Percentiles rank a stretch among this genome's conserved stretches.
These are phyloP conservation scores for Ganoderma meredithae DNA, from an alignment of 1,284 basidiomycete species.

Conservation along the genomic window DNA sequence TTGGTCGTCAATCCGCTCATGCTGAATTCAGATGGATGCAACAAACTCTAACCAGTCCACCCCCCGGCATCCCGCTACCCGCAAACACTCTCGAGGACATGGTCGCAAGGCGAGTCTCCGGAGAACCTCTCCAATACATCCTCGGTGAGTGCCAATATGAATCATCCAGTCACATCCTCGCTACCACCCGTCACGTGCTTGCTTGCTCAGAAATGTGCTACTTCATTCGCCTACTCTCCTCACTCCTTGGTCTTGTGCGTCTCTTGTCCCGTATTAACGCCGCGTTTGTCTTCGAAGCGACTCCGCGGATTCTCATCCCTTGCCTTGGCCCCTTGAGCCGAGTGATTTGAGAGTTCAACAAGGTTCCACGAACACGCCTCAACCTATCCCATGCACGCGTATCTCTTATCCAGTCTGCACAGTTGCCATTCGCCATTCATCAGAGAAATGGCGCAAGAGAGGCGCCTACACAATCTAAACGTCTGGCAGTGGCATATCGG, in stretches of 20 bases:
- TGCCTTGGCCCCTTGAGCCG: background rate
- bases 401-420: background rate
- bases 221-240: background rate
- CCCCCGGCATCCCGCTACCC: conserved; percentile 17
- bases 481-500: background rate
- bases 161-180: conserved; percentile 1
- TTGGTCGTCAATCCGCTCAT: conserved; percentile 56
- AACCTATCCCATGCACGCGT: background rate
- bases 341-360: background rate
- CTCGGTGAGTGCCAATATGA: conserved; percentile 61
- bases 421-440: background rate
- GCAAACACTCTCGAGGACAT: conserved; percentile 50
- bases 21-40: conserved; percentile 72
- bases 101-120: conserved; percentile 61
- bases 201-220: background rate
- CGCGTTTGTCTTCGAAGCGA: background rate
- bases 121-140: conserved; percentile 92
- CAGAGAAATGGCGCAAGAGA: background rate
- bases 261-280: background rate
- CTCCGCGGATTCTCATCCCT: background rate
- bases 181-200: background rate
- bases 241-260: background rate
- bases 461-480: background rate
- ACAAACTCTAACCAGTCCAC: conserved; percentile 41
- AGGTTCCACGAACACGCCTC: background rate